Percentiles rank a stretch among this genome's conserved stretches.
phyloP scores from a whole-genome alignment of 495 filamentous ascomycete genomes.

The Parathielavia appendiculata region DNA sequence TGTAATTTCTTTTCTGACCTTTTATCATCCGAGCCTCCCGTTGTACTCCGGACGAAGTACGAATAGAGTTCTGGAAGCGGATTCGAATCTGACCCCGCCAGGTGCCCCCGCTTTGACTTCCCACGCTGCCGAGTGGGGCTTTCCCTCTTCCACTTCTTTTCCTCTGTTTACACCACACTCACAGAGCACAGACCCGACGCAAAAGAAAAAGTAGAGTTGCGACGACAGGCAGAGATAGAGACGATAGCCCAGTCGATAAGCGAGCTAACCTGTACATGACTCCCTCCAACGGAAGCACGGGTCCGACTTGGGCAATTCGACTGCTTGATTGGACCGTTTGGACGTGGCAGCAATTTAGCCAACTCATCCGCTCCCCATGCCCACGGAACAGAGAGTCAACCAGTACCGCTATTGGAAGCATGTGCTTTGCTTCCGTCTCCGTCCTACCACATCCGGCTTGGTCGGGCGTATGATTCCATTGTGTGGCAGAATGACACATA shows the following conservation, averaged over 20 bases:
- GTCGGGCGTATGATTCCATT: neutral
- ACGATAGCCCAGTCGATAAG: neutral
- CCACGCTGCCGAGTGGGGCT: too few relatives aligned
- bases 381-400: neutral
- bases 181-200: neutral
- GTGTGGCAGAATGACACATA: neutral
- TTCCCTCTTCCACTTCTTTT: neutral
- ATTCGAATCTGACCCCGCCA: too few relatives aligned
- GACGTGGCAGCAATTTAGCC: constrained; percentile 25
- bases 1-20: too few relatives aligned
- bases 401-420: too few relatives aligned
- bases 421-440: constrained; percentile 1
- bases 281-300: constrained; percentile 11
- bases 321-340: constrained; percentile 11
- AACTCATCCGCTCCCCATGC: constrained; percentile 15
- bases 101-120: too few relatives aligned
- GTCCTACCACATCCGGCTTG: constrained; percentile 2
- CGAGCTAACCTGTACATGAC: constrained; percentile 5
- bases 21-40: too few relatives aligned
- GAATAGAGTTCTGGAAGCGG: too few relatives aligned
- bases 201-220: neutral
- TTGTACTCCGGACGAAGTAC: too few relatives aligned
- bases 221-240: neutral
- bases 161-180: neutral
- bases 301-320: constrained; percentile 6